Evolutionary conservation across 83 land plant genomes (phyloP), one percentile per base, ranked within the genome.

Genomic region (Picea abies): DNA sequence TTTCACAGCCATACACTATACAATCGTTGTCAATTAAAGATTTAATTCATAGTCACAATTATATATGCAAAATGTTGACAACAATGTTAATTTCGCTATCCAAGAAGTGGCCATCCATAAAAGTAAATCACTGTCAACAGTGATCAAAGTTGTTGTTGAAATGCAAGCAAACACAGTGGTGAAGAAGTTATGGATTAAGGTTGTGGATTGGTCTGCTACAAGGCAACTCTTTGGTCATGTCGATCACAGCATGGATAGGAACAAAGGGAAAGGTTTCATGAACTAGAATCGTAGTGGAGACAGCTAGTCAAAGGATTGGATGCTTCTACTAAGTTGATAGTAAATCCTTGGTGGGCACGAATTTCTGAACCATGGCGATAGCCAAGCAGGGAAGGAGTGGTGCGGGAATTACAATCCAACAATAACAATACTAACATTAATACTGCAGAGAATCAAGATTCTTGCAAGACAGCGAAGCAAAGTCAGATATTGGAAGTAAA

Each of bases 131-230:
- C 35, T 32, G 35, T 32, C 35, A 32, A 32, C 35, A 32, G 35
- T 32, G 35, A 32, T 32, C 35, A 32, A 32, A 32, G 1, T 32
- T 32, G 35, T 32, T 32, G 35, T 32, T 32, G 35, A 32, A 32
- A 32, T 32, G 35, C 35, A 32, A 32, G 35, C 35, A 32, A 32
- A 32, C 35, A 1, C 35, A 32, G 35, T 60, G 67, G 84, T 82
- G 39, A 75, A 44, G 60, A 63, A 49, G 2, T 71, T 82, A 11
- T 39, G 32, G n/a, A 73, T 23, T 22, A 75, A 75, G 78, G 80
- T 35, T 60, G 63, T 82, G 23, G 84, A 76, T 37, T 82, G 80
- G 84, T 58, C 80, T 14, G 47, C 49, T 17, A 67, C 84, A 60
- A 76, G 84, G 78, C 37, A 56, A 78, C 78, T 82, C 44, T 82